phyloP scores from a whole-genome alignment of 371 early-diverging fungal genomes.

The Nematocida ausubeli region DNA sequence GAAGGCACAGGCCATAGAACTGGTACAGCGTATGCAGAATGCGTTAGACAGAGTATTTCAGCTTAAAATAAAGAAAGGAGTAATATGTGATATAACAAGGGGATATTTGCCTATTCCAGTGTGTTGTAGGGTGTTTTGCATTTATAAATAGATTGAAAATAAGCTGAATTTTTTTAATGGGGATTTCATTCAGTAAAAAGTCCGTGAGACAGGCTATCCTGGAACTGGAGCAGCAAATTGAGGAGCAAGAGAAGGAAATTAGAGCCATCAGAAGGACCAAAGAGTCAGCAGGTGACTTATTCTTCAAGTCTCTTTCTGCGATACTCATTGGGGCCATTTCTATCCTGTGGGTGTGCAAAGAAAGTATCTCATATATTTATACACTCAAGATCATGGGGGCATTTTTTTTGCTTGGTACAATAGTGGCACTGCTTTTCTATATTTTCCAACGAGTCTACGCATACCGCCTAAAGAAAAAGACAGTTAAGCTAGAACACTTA shows the following conservation, averaged over 20 bases:
- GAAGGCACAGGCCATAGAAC: too few species aligned
- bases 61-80: too few species aligned
- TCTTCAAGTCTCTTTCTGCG: conserved; percentile 34
- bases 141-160: background rate
- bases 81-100: too few species aligned
- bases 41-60: too few species aligned
- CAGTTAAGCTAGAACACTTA: conserved; percentile 23
- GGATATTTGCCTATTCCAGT: too few species aligned
- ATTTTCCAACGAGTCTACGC: conserved; percentile 1
- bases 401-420: conserved; percentile 6
- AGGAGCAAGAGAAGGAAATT: conserved; percentile 56
- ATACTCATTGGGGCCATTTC: conserved; percentile 32
- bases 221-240: conserved; percentile 42
- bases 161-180: conserved; percentile 45
- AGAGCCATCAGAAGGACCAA: conserved; percentile 20
- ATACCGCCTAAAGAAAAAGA: conserved; percentile 19
- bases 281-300: conserved; percentile 24
- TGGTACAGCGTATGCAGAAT: too few species aligned
- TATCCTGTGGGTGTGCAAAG: conserved; percentile 62
- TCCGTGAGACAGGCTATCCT: conserved; percentile 37
- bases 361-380: conserved; percentile 49
- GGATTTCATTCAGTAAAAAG: conserved; percentile 24
- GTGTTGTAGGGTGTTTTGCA: too few species aligned
- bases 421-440: conserved; percentile 31
- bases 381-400: conserved; percentile 36